Evolutionary conservation across 768 basidiomycete genomes (phyloP).

Genomic region (Pleurotus sapidus): DNA sequence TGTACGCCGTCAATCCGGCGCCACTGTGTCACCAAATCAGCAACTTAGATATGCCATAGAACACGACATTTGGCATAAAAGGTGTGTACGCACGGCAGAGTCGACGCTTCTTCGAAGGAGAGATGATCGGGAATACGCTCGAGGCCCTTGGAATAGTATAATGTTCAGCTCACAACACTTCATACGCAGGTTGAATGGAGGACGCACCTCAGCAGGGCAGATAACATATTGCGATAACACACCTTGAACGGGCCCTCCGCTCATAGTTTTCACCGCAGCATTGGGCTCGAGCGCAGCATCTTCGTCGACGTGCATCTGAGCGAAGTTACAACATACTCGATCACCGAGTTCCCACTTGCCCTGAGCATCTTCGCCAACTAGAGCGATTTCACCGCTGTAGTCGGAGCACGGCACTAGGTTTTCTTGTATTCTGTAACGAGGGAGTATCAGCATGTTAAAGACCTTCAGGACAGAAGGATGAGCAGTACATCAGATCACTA

Average conservation of each 20-base stretch:
- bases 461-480: background rate
- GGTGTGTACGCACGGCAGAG: slow-evolving; percentile 45
- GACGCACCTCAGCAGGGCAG: slow-evolving; percentile 41
- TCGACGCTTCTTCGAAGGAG: slow-evolving; percentile 62
- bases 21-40: slow-evolving; percentile 28
- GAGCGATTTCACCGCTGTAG: slow-evolving; percentile 55
- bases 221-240: slow-evolving; percentile 52
- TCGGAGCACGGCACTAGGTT: slow-evolving; percentile 43
- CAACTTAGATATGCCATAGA: background rate
- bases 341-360: slow-evolving; percentile 50
- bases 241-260: slow-evolving; percentile 46
- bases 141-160: slow-evolving; percentile 31
- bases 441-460: background rate
- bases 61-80: background rate
- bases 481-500: slow-evolving; percentile 18
- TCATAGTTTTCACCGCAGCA: slow-evolving; percentile 24
- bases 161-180: background rate
- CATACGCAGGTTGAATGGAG: no score
- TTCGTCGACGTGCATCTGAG: slow-evolving; percentile 44
- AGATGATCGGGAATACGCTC: slow-evolving; percentile 54
- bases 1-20: slow-evolving; percentile 65
- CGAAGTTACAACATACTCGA: slow-evolving; percentile 54
- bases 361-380: slow-evolving; percentile 39
- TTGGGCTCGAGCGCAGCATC: slow-evolving; percentile 32
- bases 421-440: slow-evolving; percentile 10